Percentiles rank a stretch among this genome's conserved stretches.
Evolutionary conservation across 768 basidiomycete species (phyloP).

Genomic region (Lactifluus echinatus): DNA sequence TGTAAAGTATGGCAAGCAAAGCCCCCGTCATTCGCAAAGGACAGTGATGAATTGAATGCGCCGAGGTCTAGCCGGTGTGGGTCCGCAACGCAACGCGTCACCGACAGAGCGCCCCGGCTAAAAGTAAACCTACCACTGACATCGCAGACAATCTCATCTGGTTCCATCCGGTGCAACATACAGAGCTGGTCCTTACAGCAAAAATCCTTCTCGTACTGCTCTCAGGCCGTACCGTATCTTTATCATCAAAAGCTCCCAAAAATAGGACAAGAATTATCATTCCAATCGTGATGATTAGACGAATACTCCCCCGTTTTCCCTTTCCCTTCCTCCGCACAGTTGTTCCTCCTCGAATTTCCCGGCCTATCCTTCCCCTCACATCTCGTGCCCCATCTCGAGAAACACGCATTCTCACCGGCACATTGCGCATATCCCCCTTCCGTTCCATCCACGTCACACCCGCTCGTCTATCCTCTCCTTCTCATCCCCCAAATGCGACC

Average conservation of each 20-base stretch:
- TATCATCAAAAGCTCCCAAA: background rate
- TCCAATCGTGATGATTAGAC: conserved; percentile 11
- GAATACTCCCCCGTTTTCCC: conserved; percentile 37
- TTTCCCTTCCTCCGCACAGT: conserved; percentile 40
- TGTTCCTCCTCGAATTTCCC: conserved; percentile 35
- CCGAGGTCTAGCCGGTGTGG: too few relatives aligned
- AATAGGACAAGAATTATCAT: background rate
- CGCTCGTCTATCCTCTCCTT: conserved; percentile 34
- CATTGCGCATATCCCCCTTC: conserved; percentile 28
- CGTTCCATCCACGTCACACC: conserved; percentile 44
- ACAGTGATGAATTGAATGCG: too few relatives aligned
- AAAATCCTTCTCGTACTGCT: background rate
- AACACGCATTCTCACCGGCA: conserved; percentile 25
- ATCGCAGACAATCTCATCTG: background rate
- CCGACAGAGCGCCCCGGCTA: background rate
- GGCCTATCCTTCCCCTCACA: conserved; percentile 42
- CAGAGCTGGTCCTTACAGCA: background rate
- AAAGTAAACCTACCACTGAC: background rate
- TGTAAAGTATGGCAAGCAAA: too few relatives aligned
- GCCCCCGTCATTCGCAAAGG: too few relatives aligned
- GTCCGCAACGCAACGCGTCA: too few relatives aligned
- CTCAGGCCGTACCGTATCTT: background rate
- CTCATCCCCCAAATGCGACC: conserved; percentile 27
- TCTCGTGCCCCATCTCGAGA: conserved; percentile 30
- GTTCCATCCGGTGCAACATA: background rate